These are phyloP conservation scores for Aspergillus transmontanensis DNA, from an alignment of 2,329 filamentous ascomycete genomes.

Conservation along the genomic window DNA sequence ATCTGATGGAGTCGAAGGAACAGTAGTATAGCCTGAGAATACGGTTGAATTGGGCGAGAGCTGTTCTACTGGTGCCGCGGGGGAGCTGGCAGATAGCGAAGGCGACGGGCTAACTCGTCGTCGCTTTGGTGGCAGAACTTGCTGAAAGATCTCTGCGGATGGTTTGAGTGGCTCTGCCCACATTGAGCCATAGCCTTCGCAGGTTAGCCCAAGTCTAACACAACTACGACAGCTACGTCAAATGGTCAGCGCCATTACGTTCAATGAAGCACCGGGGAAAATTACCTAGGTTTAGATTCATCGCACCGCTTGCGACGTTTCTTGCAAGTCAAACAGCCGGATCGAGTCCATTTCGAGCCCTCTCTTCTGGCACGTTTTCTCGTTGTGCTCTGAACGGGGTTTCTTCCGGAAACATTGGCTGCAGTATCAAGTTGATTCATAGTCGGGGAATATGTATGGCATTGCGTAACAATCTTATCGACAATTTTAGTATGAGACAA, in stretches of 20 bases:
- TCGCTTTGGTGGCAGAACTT: conserved; percentile 22
- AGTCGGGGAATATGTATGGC: not conserved
- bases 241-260: conserved; percentile 2
- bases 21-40: conserved; percentile 6
- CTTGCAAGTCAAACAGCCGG: conserved; percentile 45
- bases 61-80: conserved; percentile 13
- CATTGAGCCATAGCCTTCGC: conserved; percentile 41
- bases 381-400: not conserved
- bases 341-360: conserved; percentile 40
- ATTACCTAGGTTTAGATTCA: conserved; percentile 40
- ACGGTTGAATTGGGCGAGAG: conserved; percentile 13
- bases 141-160: conserved; percentile 32
- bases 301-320: conserved; percentile 42
- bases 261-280: not conserved
- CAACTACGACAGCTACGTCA: conserved; percentile 36
- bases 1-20: conserved; percentile 5
- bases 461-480: not conserved
- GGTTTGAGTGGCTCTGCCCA: conserved; percentile 40
- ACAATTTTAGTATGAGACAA: not conserved
- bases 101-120: conserved; percentile 24
- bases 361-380: conserved; percentile 28
- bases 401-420: not conserved
- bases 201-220: conserved; percentile 35
- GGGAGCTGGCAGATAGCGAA: conserved; percentile 18
- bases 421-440: conserved; percentile 7